Conservation (phyloP, 768 basidiomycete species). For the Sutorius australiensis region DNA sequence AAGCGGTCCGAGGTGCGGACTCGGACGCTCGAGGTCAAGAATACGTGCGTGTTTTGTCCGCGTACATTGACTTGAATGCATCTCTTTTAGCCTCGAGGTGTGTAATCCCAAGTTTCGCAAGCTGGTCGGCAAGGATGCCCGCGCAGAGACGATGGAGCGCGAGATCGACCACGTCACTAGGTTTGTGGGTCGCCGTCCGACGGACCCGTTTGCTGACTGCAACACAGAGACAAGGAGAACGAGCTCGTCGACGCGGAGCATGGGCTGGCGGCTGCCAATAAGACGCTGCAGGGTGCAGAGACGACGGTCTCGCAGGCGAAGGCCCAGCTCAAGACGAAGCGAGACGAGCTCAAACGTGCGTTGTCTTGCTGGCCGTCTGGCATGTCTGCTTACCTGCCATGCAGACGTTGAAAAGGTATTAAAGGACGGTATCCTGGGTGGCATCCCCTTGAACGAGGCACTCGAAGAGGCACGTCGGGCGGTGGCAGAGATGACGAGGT, state of each 20-base stretch:
- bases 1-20: constrained; percentile 64
- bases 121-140: constrained; percentile 57
- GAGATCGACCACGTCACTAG: constrained; percentile 56
- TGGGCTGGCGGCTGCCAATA: constrained; percentile 42
- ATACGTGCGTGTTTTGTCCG: constrained; percentile 48
- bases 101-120: constrained; percentile 61
- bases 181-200: constrained; percentile 39
- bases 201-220: neutral
- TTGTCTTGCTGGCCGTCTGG: neutral
- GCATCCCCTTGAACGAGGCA: constrained; percentile 43
- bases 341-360: constrained; percentile 59
- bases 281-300: constrained; percentile 60
- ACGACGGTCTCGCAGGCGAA: constrained; percentile 57
- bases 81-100: constrained; percentile 52
- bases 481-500: constrained; percentile 22
- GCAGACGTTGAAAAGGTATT: constrained; percentile 43
- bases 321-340: constrained; percentile 57
- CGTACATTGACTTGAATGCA: neutral
- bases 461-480: constrained; percentile 36
- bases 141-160: constrained; percentile 65
- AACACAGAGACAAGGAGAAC: constrained; percentile 61
- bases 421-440: constrained; percentile 37
- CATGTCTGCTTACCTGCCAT: neutral
- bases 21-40: constrained; percentile 63
- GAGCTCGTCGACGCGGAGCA: constrained; percentile 42